Conservation (phyloP, 495 filamentous ascomycete genomes). For the Echria macrotheca region DNA sequence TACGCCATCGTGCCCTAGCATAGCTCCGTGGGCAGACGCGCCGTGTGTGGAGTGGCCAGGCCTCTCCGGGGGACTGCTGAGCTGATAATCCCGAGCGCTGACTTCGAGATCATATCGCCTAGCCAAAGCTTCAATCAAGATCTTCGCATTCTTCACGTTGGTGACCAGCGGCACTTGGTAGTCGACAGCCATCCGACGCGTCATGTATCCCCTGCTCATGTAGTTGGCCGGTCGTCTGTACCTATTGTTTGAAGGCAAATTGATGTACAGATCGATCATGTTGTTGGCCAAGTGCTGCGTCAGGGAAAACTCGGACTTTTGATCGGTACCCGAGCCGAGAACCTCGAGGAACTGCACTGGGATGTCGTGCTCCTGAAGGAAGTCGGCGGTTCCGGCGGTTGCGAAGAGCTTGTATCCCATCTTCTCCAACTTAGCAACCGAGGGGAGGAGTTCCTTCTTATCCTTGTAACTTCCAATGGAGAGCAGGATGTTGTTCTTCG, state of each 20-base stretch:
- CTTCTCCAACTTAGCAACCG: slow-evolving; percentile 78
- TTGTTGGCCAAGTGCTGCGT: slow-evolving; percentile 95
- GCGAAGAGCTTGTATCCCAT: slow-evolving; percentile 93
- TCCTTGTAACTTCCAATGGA: slow-evolving; percentile 97
- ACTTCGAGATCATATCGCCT: slow-evolving; percentile 80
- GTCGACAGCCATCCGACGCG: slow-evolving; percentile 95
- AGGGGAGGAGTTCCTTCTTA: slow-evolving; percentile 94
- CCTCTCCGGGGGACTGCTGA: too few relatives aligned
- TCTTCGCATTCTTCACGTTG: slow-evolving; percentile 98
- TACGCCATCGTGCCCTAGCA: too few relatives aligned
- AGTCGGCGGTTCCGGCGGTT: slow-evolving; percentile 93
- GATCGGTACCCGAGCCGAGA: slow-evolving; percentile 63
- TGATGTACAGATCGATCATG: slow-evolving; percentile 97
- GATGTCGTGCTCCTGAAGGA: slow-evolving; percentile 84
- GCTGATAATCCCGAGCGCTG: slow-evolving; percentile 79
- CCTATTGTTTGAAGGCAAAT: slow-evolving; percentile 93
- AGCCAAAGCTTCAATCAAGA: slow-evolving; percentile 88
- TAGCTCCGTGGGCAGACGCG: too few relatives aligned
- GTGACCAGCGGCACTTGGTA: slow-evolving; percentile 97
- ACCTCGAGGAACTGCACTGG: slow-evolving; percentile 88
- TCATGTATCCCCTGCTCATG: slow-evolving; percentile 95
- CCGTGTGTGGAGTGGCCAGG: too few relatives aligned
- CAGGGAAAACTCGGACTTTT: slow-evolving; percentile 93
- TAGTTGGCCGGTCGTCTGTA: slow-evolving; percentile 95
- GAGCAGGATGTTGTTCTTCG: slow-evolving; percentile 90